Conservation (phyloP, 2,329 filamentous ascomycete genomes). For the Aschersonia sp. region DNA sequence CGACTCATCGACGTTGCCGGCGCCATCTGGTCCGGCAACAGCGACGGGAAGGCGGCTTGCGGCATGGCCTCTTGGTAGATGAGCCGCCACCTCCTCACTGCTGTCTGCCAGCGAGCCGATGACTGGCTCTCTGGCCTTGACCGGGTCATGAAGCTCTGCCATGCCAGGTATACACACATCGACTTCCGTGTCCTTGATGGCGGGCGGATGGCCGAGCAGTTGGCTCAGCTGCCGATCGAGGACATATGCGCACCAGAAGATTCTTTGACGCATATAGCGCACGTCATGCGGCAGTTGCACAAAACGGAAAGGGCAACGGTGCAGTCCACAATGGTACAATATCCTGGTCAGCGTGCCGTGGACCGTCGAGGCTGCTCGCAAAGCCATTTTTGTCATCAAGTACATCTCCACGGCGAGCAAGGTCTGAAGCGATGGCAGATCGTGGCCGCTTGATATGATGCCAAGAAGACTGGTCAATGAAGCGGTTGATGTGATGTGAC, state of each 20-base stretch:
- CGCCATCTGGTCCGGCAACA: neutral
- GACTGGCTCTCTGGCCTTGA: neutral
- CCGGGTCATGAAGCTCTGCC: conserved; percentile 5
- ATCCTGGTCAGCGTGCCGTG: conserved; percentile 30
- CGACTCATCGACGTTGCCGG: neutral
- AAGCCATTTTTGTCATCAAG: conserved; percentile 29
- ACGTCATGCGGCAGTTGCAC: conserved; percentile 20
- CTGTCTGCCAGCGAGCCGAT: neutral
- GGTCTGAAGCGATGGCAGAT: conserved; percentile 31
- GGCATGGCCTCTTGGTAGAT: conserved; percentile 5
- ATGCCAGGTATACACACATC: conserved; percentile 20
- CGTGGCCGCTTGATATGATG: conserved; percentile 23
- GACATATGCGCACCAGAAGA: conserved; percentile 24
- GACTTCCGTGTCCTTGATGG: conserved; percentile 20
- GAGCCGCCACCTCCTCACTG: conserved; percentile 6
- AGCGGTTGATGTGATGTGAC: conserved; percentile 20
- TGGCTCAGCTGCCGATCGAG: conserved; percentile 21
- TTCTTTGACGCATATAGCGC: conserved; percentile 21
- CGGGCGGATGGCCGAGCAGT: conserved; percentile 19
- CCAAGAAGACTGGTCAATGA: conserved; percentile 22
- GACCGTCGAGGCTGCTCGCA: conserved; percentile 31
- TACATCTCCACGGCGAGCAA: conserved; percentile 32
- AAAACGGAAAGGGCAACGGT: conserved; percentile 36
- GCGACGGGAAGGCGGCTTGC: neutral
- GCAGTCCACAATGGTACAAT: conserved; percentile 33